Percentiles rank a stretch among this genome's conserved stretches.
phyloP scores from a whole-genome alignment of 768 basidiomycete genomes.

The Leccinum longicurvipes region DNA sequence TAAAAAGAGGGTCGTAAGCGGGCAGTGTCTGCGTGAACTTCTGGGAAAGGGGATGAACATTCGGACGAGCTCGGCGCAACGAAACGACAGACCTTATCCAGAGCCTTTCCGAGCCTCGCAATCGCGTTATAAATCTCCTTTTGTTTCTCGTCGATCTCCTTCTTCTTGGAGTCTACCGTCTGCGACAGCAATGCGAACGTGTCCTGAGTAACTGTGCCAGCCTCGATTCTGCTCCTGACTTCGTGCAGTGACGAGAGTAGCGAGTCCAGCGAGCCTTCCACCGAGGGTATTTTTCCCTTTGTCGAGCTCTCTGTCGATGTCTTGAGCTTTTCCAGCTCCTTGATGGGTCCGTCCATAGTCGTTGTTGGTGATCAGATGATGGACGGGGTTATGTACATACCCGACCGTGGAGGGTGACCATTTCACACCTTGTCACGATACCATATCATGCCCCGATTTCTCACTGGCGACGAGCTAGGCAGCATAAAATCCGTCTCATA shows the following conservation, averaged over 20 bases:
- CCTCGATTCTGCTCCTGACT: conserved; percentile 50
- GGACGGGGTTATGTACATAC: not conserved
- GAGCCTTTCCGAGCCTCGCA: conserved; percentile 73
- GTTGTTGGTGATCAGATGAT: not conserved
- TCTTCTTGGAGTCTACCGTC: conserved; percentile 69
- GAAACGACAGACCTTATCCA: conserved; percentile 77
- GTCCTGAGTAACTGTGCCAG: conserved; percentile 47
- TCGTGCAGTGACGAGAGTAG: conserved; percentile 57
- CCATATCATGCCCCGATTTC: conserved; percentile 58
- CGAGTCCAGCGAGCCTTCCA: conserved; percentile 60
- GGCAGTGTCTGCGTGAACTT: conserved; percentile 60
- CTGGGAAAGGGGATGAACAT: conserved; percentile 34
- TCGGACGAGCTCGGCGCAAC: not conserved
- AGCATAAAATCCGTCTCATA: conserved; percentile 63
- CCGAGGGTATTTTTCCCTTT: conserved; percentile 53
- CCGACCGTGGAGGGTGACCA: not conserved
- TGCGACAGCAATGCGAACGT: conserved; percentile 50
- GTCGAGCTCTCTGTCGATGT: conserved; percentile 45
- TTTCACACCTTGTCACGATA: conserved; percentile 23
- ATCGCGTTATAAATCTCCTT: conserved; percentile 84
- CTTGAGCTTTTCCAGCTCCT: conserved; percentile 78
- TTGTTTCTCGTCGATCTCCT: conserved; percentile 81
- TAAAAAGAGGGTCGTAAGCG: conserved; percentile 63
- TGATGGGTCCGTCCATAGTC: conserved; percentile 69
- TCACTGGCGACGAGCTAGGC: conserved; percentile 77